phyloP scores from a whole-genome alignment of 2,329 filamentous ascomycete genomes.

The Penicillium concentricum region DNA sequence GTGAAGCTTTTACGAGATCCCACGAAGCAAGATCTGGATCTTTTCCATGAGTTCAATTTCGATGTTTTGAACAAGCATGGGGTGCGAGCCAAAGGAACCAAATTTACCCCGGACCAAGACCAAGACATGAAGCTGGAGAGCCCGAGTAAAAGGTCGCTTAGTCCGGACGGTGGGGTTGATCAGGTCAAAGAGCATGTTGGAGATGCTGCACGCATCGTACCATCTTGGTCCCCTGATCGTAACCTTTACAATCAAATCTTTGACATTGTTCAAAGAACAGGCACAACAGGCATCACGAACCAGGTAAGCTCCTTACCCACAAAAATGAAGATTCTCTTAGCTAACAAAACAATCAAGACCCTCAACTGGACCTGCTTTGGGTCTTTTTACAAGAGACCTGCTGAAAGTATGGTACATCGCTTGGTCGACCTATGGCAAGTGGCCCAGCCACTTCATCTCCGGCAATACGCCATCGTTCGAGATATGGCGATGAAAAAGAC shows the following conservation, averaged over 20 bases:
- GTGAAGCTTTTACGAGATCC: constrained; percentile 47
- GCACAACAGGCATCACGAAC: constrained; percentile 52
- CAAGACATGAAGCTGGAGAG: constrained; percentile 31
- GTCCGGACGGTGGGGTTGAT: constrained; percentile 17
- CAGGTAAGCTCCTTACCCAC: constrained; percentile 29
- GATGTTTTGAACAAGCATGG: constrained; percentile 27
- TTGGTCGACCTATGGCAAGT: constrained; percentile 57
- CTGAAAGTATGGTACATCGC: constrained; percentile 54
- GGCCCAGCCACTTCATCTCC: constrained; percentile 58
- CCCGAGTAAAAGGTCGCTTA: constrained; percentile 3
- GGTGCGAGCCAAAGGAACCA: constrained; percentile 14
- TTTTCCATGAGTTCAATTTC: constrained; percentile 40
- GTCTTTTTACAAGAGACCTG: constrained; percentile 53
- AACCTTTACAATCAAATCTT: constrained; percentile 54
- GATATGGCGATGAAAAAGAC: constrained; percentile 52
- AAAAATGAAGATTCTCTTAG: background rate
- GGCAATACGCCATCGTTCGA: constrained; percentile 56
- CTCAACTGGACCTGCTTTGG: constrained; percentile 48
- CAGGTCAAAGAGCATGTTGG: constrained; percentile 26
- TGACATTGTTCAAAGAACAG: constrained; percentile 48
- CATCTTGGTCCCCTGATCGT: constrained; percentile 57
- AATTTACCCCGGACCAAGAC: constrained; percentile 16
- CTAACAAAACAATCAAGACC: constrained; percentile 26
- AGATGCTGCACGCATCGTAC: constrained; percentile 41
- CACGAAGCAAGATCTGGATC: constrained; percentile 38